Base-by-base conservation (phyloP, 1,284 basidiomycete species). In the Amylostereum chailletii region DNA sequence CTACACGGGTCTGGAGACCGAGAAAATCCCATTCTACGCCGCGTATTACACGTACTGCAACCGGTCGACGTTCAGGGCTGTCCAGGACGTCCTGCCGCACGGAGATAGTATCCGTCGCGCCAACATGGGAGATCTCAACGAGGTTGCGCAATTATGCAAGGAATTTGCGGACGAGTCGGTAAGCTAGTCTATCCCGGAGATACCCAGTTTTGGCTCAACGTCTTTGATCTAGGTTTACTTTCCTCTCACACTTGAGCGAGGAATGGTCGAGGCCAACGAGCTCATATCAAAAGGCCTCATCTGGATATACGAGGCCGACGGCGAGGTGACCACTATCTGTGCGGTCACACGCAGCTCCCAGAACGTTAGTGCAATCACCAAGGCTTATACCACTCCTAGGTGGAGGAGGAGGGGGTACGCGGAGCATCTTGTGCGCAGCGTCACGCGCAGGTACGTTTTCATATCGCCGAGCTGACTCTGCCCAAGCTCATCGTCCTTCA, bases 101-200 rank as follows among this genome's bases (percentile, higher is more conserved):
- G 63, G 62, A 7, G 65, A 70, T 54, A 45, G 34, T 26, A 60
- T 70, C 33, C 61, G 68, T 10, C 57, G 62, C 43, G 71, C 71
- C n/a, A 61, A 52, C 4, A 47, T 57, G 38, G 53, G 45, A 39
- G 72, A 75, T 54, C 48, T 68, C 10, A 58, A 66, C 6, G 53
- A 59, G 8, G 69, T 71, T 46, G 70, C 68, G 32, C 61, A 60
- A 50, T 65, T 75, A 8, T 75, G 73, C 60, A 68, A 72, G 53
- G 71, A 72, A 55, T 76, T 76, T 54, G 70, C 71, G 31, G 67
- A 71, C 55, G 66, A 71, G 51, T 68, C 72, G 42, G 73, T 76
- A 53, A 51, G 67, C 63, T 19, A 19, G 19, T 19, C 19, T 19
- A 19, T 19, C 19, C 19, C 19, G 19, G 19, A 19, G 19, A 19